These are phyloP conservation scores for Sporothrix curviconia DNA, from an alignment of 2,329 filamentous ascomycete species.

Conservation along the genomic window DNA sequence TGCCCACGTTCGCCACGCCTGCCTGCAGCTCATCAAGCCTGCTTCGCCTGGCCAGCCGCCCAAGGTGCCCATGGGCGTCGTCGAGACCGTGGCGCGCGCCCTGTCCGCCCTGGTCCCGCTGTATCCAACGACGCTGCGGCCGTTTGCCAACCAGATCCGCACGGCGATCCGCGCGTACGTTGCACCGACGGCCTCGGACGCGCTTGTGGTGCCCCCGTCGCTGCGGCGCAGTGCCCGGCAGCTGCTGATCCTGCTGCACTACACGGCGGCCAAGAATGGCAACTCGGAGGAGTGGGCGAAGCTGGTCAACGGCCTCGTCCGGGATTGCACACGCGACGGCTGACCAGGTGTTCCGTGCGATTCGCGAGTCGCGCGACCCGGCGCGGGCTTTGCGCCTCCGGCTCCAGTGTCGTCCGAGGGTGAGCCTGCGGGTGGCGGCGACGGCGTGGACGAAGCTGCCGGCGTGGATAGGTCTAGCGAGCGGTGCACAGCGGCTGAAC, in stretches of 20 bases:
- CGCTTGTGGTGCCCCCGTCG: conserved; percentile 40
- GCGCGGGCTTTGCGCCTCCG: conserved; percentile 41
- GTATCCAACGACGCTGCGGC: conserved; percentile 77
- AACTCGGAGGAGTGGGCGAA: conserved; percentile 73
- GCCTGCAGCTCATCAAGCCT: conserved; percentile 58
- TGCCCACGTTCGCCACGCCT: conserved; percentile 68
- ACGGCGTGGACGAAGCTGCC: conserved; percentile 48
- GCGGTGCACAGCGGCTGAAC: conserved; percentile 63
- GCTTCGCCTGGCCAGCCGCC: conserved; percentile 32
- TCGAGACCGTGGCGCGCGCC: conserved; percentile 64
- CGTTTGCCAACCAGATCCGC: conserved; percentile 63
- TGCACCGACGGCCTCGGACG: conserved; percentile 55
- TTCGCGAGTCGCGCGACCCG: conserved; percentile 79
- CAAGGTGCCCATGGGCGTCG: conserved; percentile 42
- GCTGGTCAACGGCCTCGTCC: conserved; percentile 54
- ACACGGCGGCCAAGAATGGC: conserved; percentile 74
- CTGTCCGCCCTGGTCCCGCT: conserved; percentile 67
- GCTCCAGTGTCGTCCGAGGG: conserved; percentile 35
- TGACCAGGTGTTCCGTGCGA: conserved; percentile 69
- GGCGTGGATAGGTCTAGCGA: conserved; percentile 66
- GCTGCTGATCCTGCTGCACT: conserved; percentile 65
- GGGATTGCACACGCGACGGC: conserved; percentile 62
- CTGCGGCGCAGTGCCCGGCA: conserved; percentile 54
- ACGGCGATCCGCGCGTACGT: conserved; percentile 53
- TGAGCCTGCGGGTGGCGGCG: conserved; percentile 42